These are phyloP conservation scores for Hypoxylon rubiginosum DNA, from an alignment of 2,329 filamentous ascomycete species.

Conservation along the genomic window DNA sequence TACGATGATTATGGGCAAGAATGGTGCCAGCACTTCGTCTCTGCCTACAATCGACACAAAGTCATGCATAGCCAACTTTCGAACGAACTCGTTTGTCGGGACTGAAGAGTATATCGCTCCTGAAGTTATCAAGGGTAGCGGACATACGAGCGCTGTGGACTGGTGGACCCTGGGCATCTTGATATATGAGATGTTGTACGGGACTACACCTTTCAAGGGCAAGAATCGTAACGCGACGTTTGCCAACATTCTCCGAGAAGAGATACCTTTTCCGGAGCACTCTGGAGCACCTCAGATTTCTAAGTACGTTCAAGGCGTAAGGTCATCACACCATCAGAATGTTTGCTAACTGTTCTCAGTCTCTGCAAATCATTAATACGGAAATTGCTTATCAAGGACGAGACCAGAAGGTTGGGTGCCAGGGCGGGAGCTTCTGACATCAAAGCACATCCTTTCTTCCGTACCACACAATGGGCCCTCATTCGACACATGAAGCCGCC, in stretches of 20 bases:
- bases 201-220: conserved; percentile 98
- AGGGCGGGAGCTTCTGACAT: conserved; percentile 97
- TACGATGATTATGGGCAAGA: conserved; percentile 96
- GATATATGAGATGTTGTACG: conserved; percentile 99
- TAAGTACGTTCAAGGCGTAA: conserved; percentile 91
- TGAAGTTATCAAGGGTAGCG: conserved; percentile 98
- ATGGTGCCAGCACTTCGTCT: conserved; percentile 86
- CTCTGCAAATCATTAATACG: conserved; percentile 96
- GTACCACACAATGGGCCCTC: conserved; percentile 94
- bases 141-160: conserved; percentile 97
- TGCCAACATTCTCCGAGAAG: conserved; percentile 94
- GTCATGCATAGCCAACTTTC: conserved; percentile 97
- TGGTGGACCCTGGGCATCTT: conserved; percentile 99
- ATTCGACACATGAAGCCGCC: conserved; percentile 98
- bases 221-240: conserved; percentile 99
- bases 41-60: conserved; percentile 98
- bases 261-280: conserved; percentile 95
- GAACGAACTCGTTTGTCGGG: conserved; percentile 97
- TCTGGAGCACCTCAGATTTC: conserved; percentile 86
- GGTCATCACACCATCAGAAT: conserved; percentile 56
- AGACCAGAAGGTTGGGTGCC: conserved; percentile 91
- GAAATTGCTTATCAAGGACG: conserved; percentile 97
- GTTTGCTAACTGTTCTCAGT: conserved; percentile 61
- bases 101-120: conserved; percentile 99
- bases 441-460: conserved; percentile 96